Evolutionary conservation across 164 flowering plant genomes (phyloP), one percentile per base, ranked within the genome.

Genomic region (Tinospora cordifolia): DNA sequence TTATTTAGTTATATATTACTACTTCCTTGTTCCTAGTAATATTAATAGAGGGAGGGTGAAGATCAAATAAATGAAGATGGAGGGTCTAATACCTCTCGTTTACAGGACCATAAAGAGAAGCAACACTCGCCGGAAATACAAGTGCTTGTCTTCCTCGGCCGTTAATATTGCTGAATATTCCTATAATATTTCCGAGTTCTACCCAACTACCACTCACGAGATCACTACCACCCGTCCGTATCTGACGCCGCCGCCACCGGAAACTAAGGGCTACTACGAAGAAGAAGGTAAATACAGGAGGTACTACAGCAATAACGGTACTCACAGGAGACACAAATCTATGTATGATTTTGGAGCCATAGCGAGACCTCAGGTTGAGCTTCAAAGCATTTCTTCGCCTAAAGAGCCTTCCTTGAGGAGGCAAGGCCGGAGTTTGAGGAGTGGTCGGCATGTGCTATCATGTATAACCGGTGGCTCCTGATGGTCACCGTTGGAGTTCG

Each of bases 11-110:
- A n/a, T n/a, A n/a, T n/a, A n/a, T n/a, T 11, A 44, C 12, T 44
- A 0, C 14, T 44, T 44, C 47, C 47, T 44, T 44, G 14, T 14
- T 44, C 14, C 14, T 44, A 44, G 9, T 44, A 44, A 44, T 44
- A 44, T 10, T 9, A 44, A 44, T 44, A 44, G 47, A 44, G 47
- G 12, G 14, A 44, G 3, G 12, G 47, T 9, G 12, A 10, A 44
- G 14, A n/a, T 44, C 12, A 7, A 14, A 44, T 13, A 44, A 44
- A 44, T 26, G 10, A 24, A 58, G 21, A 81, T 81, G 86, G 86
- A 83, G 34, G 86, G 86, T 13, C 65, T 83, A 6, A 74, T 83
- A 13, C 86, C 86, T 8, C 36, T 83, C 75, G 78, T 81, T 12
- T 79, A 24, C 74, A 83, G 59, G 72, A 75, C 78, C 9, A 62